Conservation (phyloP, 2,329 filamentous ascomycete species). For the Ophiostoma australiae region DNA sequence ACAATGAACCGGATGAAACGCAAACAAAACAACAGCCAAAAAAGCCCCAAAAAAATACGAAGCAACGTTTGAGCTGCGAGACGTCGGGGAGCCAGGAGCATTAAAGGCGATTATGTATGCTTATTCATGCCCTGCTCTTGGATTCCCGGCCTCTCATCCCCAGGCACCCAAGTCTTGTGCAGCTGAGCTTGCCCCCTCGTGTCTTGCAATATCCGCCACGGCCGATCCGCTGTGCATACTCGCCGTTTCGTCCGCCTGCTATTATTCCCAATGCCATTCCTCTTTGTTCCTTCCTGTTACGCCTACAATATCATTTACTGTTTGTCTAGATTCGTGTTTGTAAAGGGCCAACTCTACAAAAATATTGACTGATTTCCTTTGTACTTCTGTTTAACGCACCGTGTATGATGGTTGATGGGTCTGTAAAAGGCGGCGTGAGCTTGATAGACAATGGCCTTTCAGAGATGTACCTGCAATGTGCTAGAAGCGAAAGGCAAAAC, state of each 20-base stretch:
- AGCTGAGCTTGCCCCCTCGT: background rate
- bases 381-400: background rate
- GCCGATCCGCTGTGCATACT: background rate
- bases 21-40: background rate
- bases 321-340: background rate
- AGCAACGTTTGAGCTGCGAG: background rate
- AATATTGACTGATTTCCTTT: background rate
- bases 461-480: too few species aligned
- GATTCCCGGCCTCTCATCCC: too few species aligned
- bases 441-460: background rate
- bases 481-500: background rate
- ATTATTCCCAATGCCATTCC: background rate
- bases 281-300: background rate
- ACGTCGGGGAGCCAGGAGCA: too few species aligned
- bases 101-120: background rate
- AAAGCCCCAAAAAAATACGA: background rate
- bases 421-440: background rate
- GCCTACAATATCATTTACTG: background rate
- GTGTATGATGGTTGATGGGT: background rate
- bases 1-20: constrained; percentile 8
- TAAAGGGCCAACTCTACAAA: background rate
- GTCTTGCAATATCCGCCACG: background rate
- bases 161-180: too few species aligned
- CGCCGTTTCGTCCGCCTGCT: background rate
- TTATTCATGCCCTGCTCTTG: background rate